Evolutionary conservation across 768 basidiomycete genomes (phyloP).

Genomic region (Leucocoprinus leucothites): DNA sequence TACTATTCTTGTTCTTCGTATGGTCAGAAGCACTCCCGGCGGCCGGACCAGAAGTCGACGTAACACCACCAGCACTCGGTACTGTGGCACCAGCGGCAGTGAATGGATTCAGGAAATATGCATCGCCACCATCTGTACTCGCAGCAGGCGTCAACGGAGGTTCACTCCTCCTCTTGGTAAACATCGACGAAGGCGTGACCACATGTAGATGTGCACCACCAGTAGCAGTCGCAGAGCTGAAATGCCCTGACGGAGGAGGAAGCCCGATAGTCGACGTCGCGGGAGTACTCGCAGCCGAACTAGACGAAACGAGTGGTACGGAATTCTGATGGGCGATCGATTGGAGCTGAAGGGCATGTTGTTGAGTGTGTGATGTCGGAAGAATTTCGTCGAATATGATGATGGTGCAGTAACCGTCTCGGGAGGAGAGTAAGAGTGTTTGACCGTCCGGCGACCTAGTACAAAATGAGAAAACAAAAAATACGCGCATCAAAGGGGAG

Average conservation of each 20-base stretch:
- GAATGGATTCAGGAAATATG: background rate
- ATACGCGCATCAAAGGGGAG: background rate
- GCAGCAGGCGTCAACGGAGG: conserved; percentile 47
- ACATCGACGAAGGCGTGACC: conserved; percentile 18
- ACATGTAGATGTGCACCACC: conserved; percentile 15
- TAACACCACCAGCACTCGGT: no score
- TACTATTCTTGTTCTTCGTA: background rate
- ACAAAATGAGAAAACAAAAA: background rate
- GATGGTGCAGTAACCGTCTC: conserved; percentile 97
- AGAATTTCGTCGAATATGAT: conserved; percentile 94
- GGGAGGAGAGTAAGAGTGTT: conserved; percentile 83
- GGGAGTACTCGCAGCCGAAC: conserved; percentile 24
- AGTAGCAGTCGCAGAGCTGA: background rate
- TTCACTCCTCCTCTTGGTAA: conserved; percentile 38
- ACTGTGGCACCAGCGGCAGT: background rate
- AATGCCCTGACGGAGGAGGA: conserved; percentile 1
- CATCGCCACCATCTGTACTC: conserved; percentile 40
- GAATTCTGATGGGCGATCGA: conserved; percentile 87
- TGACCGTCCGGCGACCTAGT: conserved; percentile 95
- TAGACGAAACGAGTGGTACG: conserved; percentile 49
- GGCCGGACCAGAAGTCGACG: conserved; percentile 21
- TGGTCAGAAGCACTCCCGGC: conserved; percentile 1
- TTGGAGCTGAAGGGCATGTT: conserved; percentile 85
- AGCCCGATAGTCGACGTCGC: conserved; percentile 20
- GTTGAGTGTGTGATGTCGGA: conserved; percentile 84